phyloP scores from a whole-genome alignment of 1,284 basidiomycete species.

The Rhodotorula sp. region DNA sequence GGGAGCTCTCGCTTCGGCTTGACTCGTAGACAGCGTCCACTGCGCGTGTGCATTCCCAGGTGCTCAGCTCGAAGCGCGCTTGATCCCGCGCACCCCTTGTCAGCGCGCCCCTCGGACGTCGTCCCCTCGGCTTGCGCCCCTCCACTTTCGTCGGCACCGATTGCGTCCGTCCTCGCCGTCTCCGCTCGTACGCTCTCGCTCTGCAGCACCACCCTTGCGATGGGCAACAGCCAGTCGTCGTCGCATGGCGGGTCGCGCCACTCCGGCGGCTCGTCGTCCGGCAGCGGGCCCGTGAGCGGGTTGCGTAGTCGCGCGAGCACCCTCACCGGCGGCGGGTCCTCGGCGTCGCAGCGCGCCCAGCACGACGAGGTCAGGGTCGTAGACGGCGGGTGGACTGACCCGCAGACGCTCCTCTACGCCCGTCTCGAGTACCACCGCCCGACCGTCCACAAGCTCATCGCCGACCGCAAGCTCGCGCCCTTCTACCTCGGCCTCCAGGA shows the following conservation, averaged over 20 bases:
- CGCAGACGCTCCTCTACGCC: slow-evolving; percentile 82
- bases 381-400: slow-evolving; percentile 70
- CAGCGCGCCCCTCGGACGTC: neutral
- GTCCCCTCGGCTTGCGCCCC: neutral
- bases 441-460: slow-evolving; percentile 77
- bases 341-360: neutral
- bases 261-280: neutral
- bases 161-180: neutral
- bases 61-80: no score
- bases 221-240: slow-evolving; percentile 35
- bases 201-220: neutral
- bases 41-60: neutral
- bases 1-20: neutral
- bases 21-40: neutral
- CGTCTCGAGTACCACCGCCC: slow-evolving; percentile 85
- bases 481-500: slow-evolving; percentile 96
- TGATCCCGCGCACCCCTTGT: neutral
- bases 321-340: slow-evolving; percentile 2
- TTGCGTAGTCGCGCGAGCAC: slow-evolving; percentile 20
- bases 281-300: slow-evolving; percentile 1
- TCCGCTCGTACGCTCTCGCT: neutral
- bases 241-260: slow-evolving; percentile 8
- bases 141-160: neutral
- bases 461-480: slow-evolving; percentile 83
- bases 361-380: slow-evolving; percentile 51